Evolutionary conservation across 331 rosid genomes (phyloP).

Genomic region (Malus hybrid): DNA sequence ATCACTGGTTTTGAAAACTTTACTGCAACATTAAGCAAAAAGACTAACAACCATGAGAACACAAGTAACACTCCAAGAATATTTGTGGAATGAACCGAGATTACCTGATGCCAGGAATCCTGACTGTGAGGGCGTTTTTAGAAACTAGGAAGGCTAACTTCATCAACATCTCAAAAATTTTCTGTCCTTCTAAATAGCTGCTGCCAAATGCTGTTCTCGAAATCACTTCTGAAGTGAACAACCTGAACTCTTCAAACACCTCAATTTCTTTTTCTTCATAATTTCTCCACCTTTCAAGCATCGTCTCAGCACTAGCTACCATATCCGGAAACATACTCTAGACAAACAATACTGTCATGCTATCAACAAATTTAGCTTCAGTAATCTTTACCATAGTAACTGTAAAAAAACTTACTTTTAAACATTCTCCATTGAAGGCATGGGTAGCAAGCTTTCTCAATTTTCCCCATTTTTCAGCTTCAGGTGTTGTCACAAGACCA

Average conservation of each 20-base stretch:
- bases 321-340: neutral
- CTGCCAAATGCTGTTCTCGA: too few species aligned
- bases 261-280: too few species aligned
- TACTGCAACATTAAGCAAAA: neutral
- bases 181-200: too few species aligned
- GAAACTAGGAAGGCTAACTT: neutral
- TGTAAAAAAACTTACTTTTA: neutral
- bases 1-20: neutral
- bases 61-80: neutral
- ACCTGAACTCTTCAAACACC: too few species aligned
- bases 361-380: neutral
- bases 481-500: neutral
- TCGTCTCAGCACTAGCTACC: neutral
- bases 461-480: neutral
- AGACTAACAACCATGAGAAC: neutral
- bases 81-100: too few species aligned
- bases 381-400: neutral
- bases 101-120: constrained; percentile 13
- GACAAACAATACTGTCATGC: neutral
- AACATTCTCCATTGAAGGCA: neutral
- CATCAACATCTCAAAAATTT: too few species aligned
- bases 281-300: too few species aligned
- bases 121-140: neutral
- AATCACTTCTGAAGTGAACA: too few species aligned
- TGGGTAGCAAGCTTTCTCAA: neutral